A percentile compares a stretch with the other conserved stretches of the same genome.
These are phyloP conservation scores for Thelephora terrestris DNA, from an alignment of 1,284 basidiomycete species.

Conservation along the genomic window DNA sequence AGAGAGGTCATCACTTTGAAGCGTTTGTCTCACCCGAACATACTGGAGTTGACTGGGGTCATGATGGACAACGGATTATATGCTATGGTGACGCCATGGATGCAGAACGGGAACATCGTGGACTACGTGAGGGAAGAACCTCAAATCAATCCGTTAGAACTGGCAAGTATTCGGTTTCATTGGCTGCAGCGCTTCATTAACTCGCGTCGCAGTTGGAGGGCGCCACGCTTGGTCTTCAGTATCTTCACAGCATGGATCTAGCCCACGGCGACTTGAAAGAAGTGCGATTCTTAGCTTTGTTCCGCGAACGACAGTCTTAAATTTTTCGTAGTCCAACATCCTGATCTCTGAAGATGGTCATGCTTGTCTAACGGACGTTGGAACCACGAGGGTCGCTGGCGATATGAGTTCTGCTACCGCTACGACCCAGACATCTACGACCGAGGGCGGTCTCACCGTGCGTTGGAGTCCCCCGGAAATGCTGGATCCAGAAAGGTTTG, in stretches of 20 bases:
- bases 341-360: conserved; percentile 14
- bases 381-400: conserved; percentile 15
- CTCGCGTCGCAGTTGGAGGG: neutral
- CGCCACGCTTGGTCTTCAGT: neutral
- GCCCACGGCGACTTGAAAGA: conserved; percentile 2
- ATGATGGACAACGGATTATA: neutral
- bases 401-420: neutral
- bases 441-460: neutral
- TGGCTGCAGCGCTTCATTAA: too few species aligned
- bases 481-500: neutral
- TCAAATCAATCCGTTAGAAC: too few species aligned
- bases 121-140: neutral
- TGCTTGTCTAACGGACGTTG: conserved; percentile 22
- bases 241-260: neutral
- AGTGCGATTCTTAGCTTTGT: neutral
- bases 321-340: conserved; percentile 17
- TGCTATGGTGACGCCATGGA: conserved; percentile 2
- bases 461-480: neutral
- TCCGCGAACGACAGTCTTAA: neutral
- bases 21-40: conserved; percentile 1
- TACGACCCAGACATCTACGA: neutral
- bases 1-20: conserved; percentile 3
- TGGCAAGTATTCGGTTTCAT: too few species aligned
- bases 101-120: conserved; percentile 1
- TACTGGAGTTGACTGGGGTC: conserved; percentile 1